These are phyloP conservation scores for Pseudohalonectria lignicola DNA, from an alignment of 2,329 filamentous ascomycete genomes.

Conservation along the genomic window DNA sequence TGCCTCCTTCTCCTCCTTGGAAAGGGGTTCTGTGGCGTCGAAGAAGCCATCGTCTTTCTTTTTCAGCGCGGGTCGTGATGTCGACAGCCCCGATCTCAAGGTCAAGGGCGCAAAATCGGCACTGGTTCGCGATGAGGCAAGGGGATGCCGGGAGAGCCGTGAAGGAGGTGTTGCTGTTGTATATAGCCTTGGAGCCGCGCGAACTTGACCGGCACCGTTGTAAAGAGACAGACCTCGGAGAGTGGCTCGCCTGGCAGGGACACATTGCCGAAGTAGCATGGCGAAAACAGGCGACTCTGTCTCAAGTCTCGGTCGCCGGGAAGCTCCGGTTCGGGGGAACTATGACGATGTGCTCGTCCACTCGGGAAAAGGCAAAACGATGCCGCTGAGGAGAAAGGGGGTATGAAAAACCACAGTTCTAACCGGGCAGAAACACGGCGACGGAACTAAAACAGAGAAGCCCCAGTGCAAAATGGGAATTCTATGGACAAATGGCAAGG, in stretches of 20 bases:
- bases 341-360: too few species aligned
- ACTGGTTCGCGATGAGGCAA: neutral
- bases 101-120: neutral
- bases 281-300: too few species aligned
- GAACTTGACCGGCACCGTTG: neutral
- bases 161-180: neutral
- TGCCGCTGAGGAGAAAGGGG: too few species aligned
- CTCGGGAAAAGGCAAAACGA: too few species aligned
- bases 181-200: neutral
- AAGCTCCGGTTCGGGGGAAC: too few species aligned
- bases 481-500: too few species aligned
- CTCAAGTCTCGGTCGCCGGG: too few species aligned
- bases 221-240: neutral
- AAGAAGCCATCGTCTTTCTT: conserved; percentile 11
- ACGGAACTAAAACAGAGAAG: too few species aligned
- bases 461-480: too few species aligned
- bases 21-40: conserved; percentile 6
- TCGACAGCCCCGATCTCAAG: conserved; percentile 7
- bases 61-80: conserved; percentile 6
- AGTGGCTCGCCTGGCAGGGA: conserved; percentile 1
- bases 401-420: too few species aligned
- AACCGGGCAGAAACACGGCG: too few species aligned
- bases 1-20: conserved; percentile 8
- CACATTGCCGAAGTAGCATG: conserved; percentile 5
- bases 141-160: neutral